Evolutionary conservation across 305 asterid genomes (phyloP).

Genomic region (Fraxinus paxiana): DNA sequence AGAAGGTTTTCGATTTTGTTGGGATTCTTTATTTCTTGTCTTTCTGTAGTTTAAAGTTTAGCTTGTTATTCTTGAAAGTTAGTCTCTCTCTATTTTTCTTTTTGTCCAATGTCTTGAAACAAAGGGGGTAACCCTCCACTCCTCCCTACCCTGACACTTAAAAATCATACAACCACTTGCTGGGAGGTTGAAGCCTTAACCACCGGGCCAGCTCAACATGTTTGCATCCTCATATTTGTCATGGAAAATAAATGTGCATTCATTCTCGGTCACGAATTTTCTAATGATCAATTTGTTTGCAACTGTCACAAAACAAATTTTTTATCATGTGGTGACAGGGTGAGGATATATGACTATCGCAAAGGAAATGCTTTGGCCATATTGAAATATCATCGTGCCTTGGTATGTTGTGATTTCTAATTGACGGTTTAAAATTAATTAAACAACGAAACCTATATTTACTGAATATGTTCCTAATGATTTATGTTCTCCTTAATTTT

Average conservation of each 20-base stretch:
- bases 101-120: neutral
- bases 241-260: neutral
- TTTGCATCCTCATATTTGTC: neutral
- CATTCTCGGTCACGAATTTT: neutral
- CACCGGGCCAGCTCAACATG: neutral
- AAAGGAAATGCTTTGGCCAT: constrained; percentile 80
- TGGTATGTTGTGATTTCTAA: constrained; percentile 18
- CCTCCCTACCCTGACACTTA: neutral
- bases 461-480: neutral
- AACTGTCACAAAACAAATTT: neutral
- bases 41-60: neutral
- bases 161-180: neutral
- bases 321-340: constrained; percentile 31
- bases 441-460: neutral
- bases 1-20: neutral
- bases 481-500: neutral
- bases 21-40: neutral
- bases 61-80: neutral
- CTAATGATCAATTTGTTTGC: neutral
- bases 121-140: neutral
- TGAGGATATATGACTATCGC: constrained; percentile 72
- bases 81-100: neutral
- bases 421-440: neutral
- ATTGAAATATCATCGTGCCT: constrained; percentile 69
- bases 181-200: neutral